These are phyloP conservation scores for Crithidia fasciculata DNA, from an alignment of 208 protist genomes.

Conservation along the genomic window DNA sequence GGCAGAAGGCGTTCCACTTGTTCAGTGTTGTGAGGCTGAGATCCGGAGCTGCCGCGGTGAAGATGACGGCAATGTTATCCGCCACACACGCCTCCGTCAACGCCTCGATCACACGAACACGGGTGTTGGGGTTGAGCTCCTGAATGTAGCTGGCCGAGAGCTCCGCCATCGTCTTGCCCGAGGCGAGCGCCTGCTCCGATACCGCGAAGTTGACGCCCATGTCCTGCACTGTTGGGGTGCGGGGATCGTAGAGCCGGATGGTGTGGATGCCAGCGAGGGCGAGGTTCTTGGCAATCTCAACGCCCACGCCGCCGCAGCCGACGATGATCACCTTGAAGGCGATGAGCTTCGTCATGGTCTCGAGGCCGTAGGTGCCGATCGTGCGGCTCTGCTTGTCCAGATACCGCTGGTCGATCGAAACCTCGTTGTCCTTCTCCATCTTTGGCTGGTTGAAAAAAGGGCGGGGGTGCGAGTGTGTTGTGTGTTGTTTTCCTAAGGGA, in stretches of 20 bases:
- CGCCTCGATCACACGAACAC: slow-evolving; percentile 58
- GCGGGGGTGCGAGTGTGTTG: too few relatives aligned
- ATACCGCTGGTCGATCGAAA: slow-evolving; percentile 78
- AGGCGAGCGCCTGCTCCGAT: slow-evolving; percentile 56
- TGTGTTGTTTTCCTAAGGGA: neutral
- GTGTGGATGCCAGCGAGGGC: slow-evolving; percentile 86
- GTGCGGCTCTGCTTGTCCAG: slow-evolving; percentile 93
- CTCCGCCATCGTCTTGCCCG: slow-evolving; percentile 63
- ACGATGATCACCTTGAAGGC: slow-evolving; percentile 92
- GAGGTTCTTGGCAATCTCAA: slow-evolving; percentile 94
- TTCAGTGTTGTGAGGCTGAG: slow-evolving; percentile 70
- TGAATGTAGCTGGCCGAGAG: slow-evolving; percentile 66
- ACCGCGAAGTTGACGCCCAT: slow-evolving; percentile 93
- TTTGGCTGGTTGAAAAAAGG: neutral
- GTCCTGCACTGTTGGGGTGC: slow-evolving; percentile 47
- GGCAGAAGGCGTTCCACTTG: slow-evolving; percentile 84
- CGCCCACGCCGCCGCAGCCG: slow-evolving; percentile 89
- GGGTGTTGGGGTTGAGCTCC: slow-evolving; percentile 92
- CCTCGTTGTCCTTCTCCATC: slow-evolving; percentile 29
- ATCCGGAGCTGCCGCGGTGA: slow-evolving; percentile 77
- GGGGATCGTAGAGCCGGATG: slow-evolving; percentile 84
- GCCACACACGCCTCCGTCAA: slow-evolving; percentile 61
- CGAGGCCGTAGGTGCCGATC: slow-evolving; percentile 91
- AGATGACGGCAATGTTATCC: slow-evolving; percentile 65
- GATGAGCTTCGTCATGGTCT: slow-evolving; percentile 93